Evolutionary conservation across 2,329 filamentous ascomycete species (phyloP).

Genomic region (Claviceps quebecensis): DNA sequence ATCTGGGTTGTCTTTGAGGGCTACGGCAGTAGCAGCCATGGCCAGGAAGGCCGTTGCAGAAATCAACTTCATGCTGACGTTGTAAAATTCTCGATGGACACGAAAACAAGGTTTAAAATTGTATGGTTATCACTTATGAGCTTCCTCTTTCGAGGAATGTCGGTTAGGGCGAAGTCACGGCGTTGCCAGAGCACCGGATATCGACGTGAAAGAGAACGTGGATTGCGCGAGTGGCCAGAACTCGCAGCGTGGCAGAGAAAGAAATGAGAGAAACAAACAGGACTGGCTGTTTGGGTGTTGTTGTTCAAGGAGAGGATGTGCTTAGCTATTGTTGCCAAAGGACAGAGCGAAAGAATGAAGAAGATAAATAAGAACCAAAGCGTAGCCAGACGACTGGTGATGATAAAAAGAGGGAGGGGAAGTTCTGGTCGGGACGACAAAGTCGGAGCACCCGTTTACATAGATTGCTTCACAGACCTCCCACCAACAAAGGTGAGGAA

Average conservation of each 20-base stretch:
- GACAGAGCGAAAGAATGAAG: neutral
- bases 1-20: constrained; percentile 28
- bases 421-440: neutral
- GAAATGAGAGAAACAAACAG: constrained; percentile 19
- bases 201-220: constrained; percentile 13
- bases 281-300: constrained; percentile 11
- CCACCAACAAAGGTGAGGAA: neutral
- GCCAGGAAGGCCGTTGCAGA: constrained; percentile 21
- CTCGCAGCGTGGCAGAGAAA: constrained; percentile 13
- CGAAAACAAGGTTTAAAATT: no score
- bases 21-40: constrained; percentile 21
- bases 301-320: constrained; percentile 21
- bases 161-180: constrained; percentile 6
- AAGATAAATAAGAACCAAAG: constrained; percentile 6
- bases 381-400: constrained; percentile 1
- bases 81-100: neutral
- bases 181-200: constrained; percentile 21
- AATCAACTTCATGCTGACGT: constrained; percentile 22
- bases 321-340: constrained; percentile 16
- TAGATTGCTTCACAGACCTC: neutral
- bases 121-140: neutral
- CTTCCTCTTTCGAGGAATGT: neutral
- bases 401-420: constrained; percentile 5
- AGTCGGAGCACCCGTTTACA: neutral
- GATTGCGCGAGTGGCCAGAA: constrained; percentile 11